These are phyloP conservation scores for Tolypocladium capitatum DNA, from an alignment of 2,329 filamentous ascomycete species.

Conservation along the genomic window DNA sequence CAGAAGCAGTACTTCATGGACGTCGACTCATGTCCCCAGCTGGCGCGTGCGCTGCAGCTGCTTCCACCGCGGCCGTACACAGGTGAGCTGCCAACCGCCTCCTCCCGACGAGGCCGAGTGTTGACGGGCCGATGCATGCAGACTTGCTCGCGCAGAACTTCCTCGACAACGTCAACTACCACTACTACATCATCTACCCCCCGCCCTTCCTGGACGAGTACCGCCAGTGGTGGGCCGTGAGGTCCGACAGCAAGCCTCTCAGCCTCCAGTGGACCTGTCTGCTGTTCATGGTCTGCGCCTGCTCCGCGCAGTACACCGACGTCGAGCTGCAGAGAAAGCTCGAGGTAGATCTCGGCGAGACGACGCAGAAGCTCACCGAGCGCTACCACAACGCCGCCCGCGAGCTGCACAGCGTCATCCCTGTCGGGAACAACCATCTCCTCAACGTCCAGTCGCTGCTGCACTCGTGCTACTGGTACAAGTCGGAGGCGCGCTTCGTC, in stretches of 20 bases:
- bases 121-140: slow-evolving; percentile 4
- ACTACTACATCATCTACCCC: slow-evolving; percentile 26
- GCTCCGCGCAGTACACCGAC: slow-evolving; percentile 20
- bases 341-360: slow-evolving; percentile 16
- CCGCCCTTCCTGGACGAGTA: slow-evolving; percentile 22
- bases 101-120: background rate
- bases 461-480: slow-evolving; percentile 25
- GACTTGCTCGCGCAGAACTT: slow-evolving; percentile 25
- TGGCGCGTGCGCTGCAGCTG: slow-evolving; percentile 17
- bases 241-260: slow-evolving; percentile 16
- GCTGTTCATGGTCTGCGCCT: slow-evolving; percentile 24
- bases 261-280: slow-evolving; percentile 24
- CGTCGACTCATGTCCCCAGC: slow-evolving; percentile 12
- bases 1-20: slow-evolving; percentile 8
- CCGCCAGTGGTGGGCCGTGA: slow-evolving; percentile 19
- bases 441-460: slow-evolving; percentile 21
- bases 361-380: slow-evolving; percentile 15
- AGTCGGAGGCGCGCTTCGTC: slow-evolving; percentile 21
- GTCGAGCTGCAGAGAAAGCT: slow-evolving; percentile 17
- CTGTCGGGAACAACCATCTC: slow-evolving; percentile 18
- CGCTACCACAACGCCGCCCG: slow-evolving; percentile 19
- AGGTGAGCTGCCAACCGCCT: slow-evolving; percentile 11
- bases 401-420: slow-evolving; percentile 18
- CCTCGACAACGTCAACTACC: slow-evolving; percentile 22
- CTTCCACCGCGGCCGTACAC: slow-evolving; percentile 21